phyloP scores from a whole-genome alignment of 805 yeast genomes.

The Hanseniaspora lindneri region DNA sequence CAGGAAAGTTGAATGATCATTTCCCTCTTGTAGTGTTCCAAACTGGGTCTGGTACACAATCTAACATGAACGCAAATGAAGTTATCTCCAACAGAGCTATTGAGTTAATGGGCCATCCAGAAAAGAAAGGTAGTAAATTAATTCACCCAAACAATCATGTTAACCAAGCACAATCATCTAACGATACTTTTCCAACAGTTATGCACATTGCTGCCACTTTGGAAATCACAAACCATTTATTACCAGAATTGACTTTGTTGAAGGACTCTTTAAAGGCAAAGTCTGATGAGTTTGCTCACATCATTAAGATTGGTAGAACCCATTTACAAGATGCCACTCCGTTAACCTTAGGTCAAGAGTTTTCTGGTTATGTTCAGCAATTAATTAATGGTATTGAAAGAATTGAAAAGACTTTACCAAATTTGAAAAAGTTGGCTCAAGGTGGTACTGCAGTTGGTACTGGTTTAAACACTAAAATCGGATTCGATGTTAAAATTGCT shows the following conservation, averaged over 20 bases:
- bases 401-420: constrained; percentile 64
- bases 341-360: constrained; percentile 93
- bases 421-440: constrained; percentile 78
- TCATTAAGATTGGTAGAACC: constrained; percentile 97
- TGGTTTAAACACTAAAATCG: constrained; percentile 86
- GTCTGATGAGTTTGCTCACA: constrained; percentile 70
- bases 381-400: constrained; percentile 80
- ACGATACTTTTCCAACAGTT: constrained; percentile 98
- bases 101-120: constrained; percentile 67
- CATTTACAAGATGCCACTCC: constrained; percentile 99
- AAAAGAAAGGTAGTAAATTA: constrained; percentile 76
- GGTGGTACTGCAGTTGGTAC: constrained; percentile 99
- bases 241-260: constrained; percentile 70
- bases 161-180: constrained; percentile 96
- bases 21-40: constrained; percentile 98
- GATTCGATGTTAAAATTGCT: constrained; percentile 81
- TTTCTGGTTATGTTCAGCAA: constrained; percentile 92
- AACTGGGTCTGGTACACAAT: constrained; percentile 97
- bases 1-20: constrained; percentile 83
- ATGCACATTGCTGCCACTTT: constrained; percentile 98
- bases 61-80: constrained; percentile 98
- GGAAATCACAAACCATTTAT: constrained; percentile 60
- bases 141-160: constrained; percentile 98
- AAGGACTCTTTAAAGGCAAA: constrained; percentile 69
- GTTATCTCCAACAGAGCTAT: constrained; percentile 97